Evolutionary conservation across 768 basidiomycete genomes (phyloP), one percentile per base, ranked within the genome.

Genomic region (Termitomyces sp.): DNA sequence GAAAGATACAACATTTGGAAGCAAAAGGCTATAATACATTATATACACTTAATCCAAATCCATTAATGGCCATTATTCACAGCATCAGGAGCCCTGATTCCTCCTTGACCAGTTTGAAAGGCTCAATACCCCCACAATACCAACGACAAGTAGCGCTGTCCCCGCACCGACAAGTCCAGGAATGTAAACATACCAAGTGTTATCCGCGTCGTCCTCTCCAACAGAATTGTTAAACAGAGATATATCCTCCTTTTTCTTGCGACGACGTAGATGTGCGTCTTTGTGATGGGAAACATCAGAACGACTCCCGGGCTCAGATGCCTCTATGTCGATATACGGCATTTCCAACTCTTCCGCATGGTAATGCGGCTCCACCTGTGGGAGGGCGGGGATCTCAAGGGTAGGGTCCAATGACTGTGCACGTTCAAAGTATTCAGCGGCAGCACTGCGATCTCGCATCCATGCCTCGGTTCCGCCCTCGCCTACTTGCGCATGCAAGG

Each of bases 111-210:
- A 83, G 18, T 73, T 79, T 5, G 88, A 88, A 68, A 92, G 82
- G 60, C 89, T 88, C 62, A 92, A 70, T 6, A 87, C 87, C 3
- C 90, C 88, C 22, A 92, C 85, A 36, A 89, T 85, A 0, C 88
- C 87, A 22, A 90, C 85, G 22, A 91, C 87, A 44, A 91, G 76
- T 56, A 92, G 66, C 45, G 90, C 90, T 22, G 90, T 91, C n/a
- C 90, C 90, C 26, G 90, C 90, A 9, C 90, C 90, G 7, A 92
- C 84, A 61, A 92, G 69, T 26, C 88, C 85, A 4, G 90, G 90
- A 42, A 92, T 73, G 50, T 49, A 49, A 49, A 92, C 64, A 64
- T 90, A 92, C 90, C 90, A 92, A 24, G 88, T 79, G 69, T 76
- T 81, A 56, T 90, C 88, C 40, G 86, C 75, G 36, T 86, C 84